These are phyloP conservation scores for Linum tenue DNA, from an alignment of 345 rosid species.

Conservation along the genomic window DNA sequence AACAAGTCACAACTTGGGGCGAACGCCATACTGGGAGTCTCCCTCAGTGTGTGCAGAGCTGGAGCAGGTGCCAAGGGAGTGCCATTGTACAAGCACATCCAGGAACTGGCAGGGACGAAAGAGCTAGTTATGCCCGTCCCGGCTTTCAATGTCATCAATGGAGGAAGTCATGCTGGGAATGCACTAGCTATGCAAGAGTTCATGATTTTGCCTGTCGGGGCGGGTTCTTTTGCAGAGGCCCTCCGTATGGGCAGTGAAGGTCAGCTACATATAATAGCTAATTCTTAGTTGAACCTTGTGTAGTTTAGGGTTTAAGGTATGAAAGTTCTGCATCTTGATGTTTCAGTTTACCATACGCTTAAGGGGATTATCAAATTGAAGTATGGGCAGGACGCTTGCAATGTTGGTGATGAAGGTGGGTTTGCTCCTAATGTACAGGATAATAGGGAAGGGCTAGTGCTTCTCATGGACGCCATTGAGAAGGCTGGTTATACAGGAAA, in stretches of 20 bases:
- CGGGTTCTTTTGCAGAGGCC: slow-evolving; percentile 76
- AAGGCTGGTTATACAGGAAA: slow-evolving; percentile 92
- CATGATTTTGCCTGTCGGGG: slow-evolving; percentile 93
- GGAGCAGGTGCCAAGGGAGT: slow-evolving; percentile 93
- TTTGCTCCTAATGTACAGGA: slow-evolving; percentile 99
- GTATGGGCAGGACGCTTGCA: slow-evolving; percentile 99
- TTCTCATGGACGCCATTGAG: slow-evolving; percentile 93
- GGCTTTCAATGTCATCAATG: slow-evolving; percentile 91
- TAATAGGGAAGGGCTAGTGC: slow-evolving; percentile 88
- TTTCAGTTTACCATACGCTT: slow-evolving; percentile 71
- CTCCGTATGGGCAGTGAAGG: slow-evolving; percentile 98
- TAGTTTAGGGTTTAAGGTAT: background rate
- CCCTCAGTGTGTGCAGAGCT: slow-evolving; percentile 84
- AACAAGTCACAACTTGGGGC: slow-evolving; percentile 90
- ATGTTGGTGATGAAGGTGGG: slow-evolving; percentile 98
- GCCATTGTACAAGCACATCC: slow-evolving; percentile 87
- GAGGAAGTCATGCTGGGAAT: slow-evolving; percentile 96
- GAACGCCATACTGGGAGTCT: slow-evolving; percentile 91
- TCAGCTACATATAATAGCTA: slow-evolving; percentile 17
- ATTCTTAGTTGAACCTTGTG: background rate
- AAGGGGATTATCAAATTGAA: slow-evolving; percentile 83
- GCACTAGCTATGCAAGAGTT: slow-evolving; percentile 99
- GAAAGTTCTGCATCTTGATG: slow-evolving; percentile 1
- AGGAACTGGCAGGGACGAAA: slow-evolving; percentile 73
- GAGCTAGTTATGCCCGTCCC: slow-evolving; percentile 99